These are phyloP conservation scores for Candida vaughaniae DNA, from an alignment of 805 yeast species.

Conservation along the genomic window DNA sequence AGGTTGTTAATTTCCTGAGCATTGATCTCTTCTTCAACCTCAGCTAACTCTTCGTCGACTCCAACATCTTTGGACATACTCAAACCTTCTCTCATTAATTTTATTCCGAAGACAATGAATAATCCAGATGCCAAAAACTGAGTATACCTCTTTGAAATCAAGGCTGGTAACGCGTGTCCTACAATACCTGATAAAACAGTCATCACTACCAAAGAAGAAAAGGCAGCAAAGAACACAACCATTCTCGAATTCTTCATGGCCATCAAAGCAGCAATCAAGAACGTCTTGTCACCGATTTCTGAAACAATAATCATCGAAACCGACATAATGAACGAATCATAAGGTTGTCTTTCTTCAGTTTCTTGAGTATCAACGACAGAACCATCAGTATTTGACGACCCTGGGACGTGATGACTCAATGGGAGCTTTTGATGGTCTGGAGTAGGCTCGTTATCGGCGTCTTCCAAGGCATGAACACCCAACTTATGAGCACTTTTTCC, in stretches of 20 bases:
- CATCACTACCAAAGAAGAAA: constrained; percentile 83
- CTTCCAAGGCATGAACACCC: constrained; percentile 20
- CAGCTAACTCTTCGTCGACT: constrained; percentile 93
- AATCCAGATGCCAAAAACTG: constrained; percentile 78
- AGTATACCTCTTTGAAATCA: constrained; percentile 77
- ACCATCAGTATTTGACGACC: not conserved
- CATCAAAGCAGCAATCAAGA: constrained; percentile 94
- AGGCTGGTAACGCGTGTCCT: constrained; percentile 86
- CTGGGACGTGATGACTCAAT: constrained; percentile 16
- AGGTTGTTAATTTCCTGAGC: constrained; percentile 53
- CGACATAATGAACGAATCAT: constrained; percentile 71
- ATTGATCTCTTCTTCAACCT: constrained; percentile 91
- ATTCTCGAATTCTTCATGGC: constrained; percentile 89
- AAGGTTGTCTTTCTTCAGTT: constrained; percentile 17
- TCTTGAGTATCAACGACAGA: constrained; percentile 13
- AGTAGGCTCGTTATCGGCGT: constrained; percentile 30
- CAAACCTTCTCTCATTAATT: constrained; percentile 75
- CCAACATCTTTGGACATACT: constrained; percentile 80
- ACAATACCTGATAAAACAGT: constrained; percentile 86
- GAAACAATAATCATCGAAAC: constrained; percentile 90
- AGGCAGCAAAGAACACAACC: constrained; percentile 87
- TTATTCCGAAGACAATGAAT: constrained; percentile 80
- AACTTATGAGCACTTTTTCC: constrained; percentile 17
- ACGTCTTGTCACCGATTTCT: constrained; percentile 97
- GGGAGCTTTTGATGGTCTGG: constrained; percentile 21